Percentiles rank a stretch among this genome's conserved stretches.
Conservation (phyloP, 169 alveolate species). For the Plasmodium chabaudi region DNA sequence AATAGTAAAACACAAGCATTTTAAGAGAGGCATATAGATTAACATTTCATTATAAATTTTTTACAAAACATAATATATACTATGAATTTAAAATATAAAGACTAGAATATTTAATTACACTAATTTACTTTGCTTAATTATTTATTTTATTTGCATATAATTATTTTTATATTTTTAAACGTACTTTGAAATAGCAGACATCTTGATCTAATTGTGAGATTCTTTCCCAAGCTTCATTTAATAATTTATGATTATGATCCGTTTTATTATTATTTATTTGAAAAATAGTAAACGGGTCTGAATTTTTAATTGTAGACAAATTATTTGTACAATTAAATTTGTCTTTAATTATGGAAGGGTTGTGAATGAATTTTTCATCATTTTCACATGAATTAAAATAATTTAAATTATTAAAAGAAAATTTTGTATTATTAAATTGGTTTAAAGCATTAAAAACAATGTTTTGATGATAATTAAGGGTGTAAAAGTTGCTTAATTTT, state of each 20-base stretch:
- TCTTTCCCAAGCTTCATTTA: slow-evolving; percentile 29
- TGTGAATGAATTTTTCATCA: not conserved
- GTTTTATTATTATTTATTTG: slow-evolving; percentile 26
- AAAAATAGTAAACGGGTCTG: slow-evolving; percentile 18
- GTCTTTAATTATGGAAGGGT: not conserved
- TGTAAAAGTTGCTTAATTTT: slow-evolving; percentile 27
- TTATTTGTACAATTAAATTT: slow-evolving; percentile 10
- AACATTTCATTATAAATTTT: too few relatives aligned
- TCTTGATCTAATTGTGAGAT: slow-evolving; percentile 21
- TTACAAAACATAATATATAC: too few relatives aligned
- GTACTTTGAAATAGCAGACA: slow-evolving; percentile 23
- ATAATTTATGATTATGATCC: slow-evolving; percentile 29
- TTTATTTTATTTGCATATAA: slow-evolving; percentile 10
- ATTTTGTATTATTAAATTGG: slow-evolving; percentile 8
- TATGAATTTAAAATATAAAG: too few relatives aligned
- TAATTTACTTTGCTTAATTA: too few relatives aligned
- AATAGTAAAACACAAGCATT: too few relatives aligned
- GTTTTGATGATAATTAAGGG: slow-evolving; percentile 5
- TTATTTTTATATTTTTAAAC: slow-evolving; percentile 28
- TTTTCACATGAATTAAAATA: not conserved
- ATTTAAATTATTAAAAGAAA: not conserved
- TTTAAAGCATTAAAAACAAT: slow-evolving; percentile 1
- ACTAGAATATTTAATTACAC: too few relatives aligned
- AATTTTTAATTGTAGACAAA: not conserved
- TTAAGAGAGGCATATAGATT: too few relatives aligned